These are phyloP conservation scores for Butyriboletus loyo DNA, from an alignment of 768 basidiomycete genomes.

Conservation along the genomic window DNA sequence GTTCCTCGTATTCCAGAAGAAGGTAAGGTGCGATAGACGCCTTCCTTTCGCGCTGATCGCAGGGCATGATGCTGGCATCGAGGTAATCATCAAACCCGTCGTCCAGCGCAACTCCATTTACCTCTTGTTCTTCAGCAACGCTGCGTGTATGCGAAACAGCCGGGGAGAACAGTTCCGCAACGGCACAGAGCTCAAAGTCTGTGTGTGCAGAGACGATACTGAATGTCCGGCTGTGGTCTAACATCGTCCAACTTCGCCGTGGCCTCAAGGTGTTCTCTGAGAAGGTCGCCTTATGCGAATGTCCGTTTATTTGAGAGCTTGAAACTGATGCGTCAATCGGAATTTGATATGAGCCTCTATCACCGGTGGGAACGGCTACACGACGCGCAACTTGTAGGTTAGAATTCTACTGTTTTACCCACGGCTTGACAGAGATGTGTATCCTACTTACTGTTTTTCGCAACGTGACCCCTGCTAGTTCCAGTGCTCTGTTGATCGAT, in stretches of 20 bases:
- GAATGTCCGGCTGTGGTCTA: constrained; percentile 31
- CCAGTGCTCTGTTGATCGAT: constrained; percentile 28
- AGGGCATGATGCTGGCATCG: constrained; percentile 23
- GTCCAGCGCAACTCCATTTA: constrained; percentile 21
- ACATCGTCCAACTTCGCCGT: constrained; percentile 17
- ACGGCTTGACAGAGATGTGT: constrained; percentile 12
- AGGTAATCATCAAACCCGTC: constrained; percentile 28
- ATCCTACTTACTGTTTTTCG: constrained; percentile 29
- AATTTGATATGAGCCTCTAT: constrained; percentile 16
- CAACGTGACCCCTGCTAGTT: constrained; percentile 17
- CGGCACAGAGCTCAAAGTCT: constrained; percentile 49
- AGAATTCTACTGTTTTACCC: constrained; percentile 26
- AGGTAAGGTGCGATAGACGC: constrained; percentile 17
- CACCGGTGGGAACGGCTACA: constrained; percentile 21
- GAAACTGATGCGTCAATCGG: constrained; percentile 8
- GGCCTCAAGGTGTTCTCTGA: constrained; percentile 27
- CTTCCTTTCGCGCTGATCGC: constrained; percentile 7
- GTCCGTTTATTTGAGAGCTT: constrained; percentile 11
- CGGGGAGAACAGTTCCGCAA: constrained; percentile 46
- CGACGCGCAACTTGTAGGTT: constrained; percentile 16
- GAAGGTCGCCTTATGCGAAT: constrained; percentile 23
- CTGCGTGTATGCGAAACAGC: constrained; percentile 24
- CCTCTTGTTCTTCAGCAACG: constrained; percentile 27
- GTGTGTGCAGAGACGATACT: constrained; percentile 48
- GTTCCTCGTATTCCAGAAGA: constrained; percentile 32